Conservation (phyloP, 148 eudicot genomes). For the Fallopia convolvulus region DNA sequence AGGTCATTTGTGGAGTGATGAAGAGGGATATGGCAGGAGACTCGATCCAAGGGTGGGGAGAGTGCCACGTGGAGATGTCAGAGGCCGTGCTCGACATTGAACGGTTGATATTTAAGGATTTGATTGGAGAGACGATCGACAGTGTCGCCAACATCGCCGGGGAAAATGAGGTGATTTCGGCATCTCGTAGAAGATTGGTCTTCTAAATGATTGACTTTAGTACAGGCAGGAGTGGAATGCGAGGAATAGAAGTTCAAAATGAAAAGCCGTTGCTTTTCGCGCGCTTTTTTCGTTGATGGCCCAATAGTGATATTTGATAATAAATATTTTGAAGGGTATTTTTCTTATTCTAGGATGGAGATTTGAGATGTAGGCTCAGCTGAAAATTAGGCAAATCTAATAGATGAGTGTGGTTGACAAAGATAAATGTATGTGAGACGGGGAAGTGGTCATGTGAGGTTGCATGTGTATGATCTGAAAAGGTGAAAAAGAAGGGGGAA, state of each 20-base stretch:
- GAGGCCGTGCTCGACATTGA: constrained; percentile 75
- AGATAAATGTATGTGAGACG: neutral
- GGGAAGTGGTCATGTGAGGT: constrained; percentile 5
- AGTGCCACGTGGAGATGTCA: constrained; percentile 57
- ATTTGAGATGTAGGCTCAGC: neutral
- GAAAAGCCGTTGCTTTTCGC: constrained; percentile 6
- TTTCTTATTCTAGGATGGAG: neutral
- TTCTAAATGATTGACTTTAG: constrained; percentile 28
- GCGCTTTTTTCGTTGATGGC: neutral
- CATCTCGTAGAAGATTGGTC: constrained; percentile 61
- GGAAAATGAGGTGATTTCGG: constrained; percentile 16
- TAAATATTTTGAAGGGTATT: neutral
- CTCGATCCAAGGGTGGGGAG: constrained; percentile 53
- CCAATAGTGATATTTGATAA: neutral
- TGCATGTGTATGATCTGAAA: constrained; percentile 3
- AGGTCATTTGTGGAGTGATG: constrained; percentile 56
- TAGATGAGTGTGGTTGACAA: neutral
- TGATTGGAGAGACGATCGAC: constrained; percentile 57
- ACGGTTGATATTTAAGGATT: constrained; percentile 73
- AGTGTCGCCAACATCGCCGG: constrained; percentile 38
- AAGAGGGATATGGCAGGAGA: constrained; percentile 69
- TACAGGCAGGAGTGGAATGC: neutral
- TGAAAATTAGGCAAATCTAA: neutral
- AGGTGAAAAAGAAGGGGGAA: neutral
- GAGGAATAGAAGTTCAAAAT: neutral